Evolutionary conservation across 768 basidiomycete species (phyloP), one percentile per base, ranked within the genome.

Genomic region (Rhodotorula toruloides): DNA sequence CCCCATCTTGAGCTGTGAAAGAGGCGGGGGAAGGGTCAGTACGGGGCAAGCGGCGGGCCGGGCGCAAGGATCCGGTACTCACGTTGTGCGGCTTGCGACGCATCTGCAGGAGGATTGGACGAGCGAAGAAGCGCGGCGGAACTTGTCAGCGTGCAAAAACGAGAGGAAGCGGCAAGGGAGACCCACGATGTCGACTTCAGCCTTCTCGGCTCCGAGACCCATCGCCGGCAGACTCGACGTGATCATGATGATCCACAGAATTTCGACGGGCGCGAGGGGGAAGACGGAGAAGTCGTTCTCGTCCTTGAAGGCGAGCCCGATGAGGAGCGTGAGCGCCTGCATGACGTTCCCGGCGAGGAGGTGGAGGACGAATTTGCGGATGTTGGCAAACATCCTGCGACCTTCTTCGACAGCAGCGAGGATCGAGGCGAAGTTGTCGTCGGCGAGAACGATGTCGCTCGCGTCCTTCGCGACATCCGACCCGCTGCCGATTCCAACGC

Each of bases 361-460:
- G 68, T 84, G 83, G 22, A 84, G 76, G 37, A 84, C 78, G 73
- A 85, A 85, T 61, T 82, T 80, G 54, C 81, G 80, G 63, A 86
- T 82, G 76, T 85, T 85, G 61, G 80, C 79, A 76, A 85, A 62
- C 56, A 54, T 58, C 77, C 78, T 85, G 83, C 78, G 83, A 67
- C 86, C 86, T 74, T 86, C 85, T 75, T 85, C 80, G 71, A 87
- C 82, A 3, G 84, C 86, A 49, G 81, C 81, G 54, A 84, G 80
- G 65, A 87, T 86, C 2, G 84, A 83, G 2, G 84, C 83, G 70
- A 88, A 85, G 74, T 86, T 84, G 73, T 85, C 84, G 61, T 85
- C 83, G 54, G 85, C 80, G 22, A 88, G 79, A 22, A 87, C 81
- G 59, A 87, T 81, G 71, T 86, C 85, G 11, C 85, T 81, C 9